A percentile compares a stretch with the other conserved stretches of the same genome.
phyloP scores from a whole-genome alignment of 148 eudicot species.

The Amaranthus cruentus region DNA sequence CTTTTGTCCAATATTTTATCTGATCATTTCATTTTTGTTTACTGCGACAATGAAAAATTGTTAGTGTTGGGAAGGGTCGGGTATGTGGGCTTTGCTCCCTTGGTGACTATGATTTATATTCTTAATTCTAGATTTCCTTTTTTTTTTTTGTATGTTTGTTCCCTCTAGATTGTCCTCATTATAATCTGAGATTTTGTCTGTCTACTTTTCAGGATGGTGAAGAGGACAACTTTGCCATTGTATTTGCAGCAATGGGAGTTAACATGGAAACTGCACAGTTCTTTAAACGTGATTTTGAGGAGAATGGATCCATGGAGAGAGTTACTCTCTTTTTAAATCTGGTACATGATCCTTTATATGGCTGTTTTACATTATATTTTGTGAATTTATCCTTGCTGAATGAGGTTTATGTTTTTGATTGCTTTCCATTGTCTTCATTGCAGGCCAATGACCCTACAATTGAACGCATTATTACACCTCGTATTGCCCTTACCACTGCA shows the following conservation, averaged over 20 bases:
- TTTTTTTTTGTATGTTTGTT: background rate
- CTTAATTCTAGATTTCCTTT: background rate
- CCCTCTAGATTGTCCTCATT: background rate
- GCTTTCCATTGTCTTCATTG: slow-evolving; percentile 12
- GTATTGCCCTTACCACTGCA: slow-evolving; percentile 97
- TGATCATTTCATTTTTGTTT: background rate
- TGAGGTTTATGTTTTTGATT: slow-evolving; percentile 1
- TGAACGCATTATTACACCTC: slow-evolving; percentile 97
- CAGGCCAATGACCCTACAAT: slow-evolving; percentile 99
- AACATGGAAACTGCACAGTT: slow-evolving; percentile 99
- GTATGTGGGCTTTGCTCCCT: background rate
- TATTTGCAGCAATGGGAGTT: slow-evolving; percentile 99
- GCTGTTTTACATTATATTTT: slow-evolving; percentile 5
- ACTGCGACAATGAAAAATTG: background rate
- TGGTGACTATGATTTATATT: background rate
- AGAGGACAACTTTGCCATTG: slow-evolving; percentile 99
- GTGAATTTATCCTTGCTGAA: background rate
- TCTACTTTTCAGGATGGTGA: slow-evolving; percentile 43
- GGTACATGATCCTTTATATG: slow-evolving; percentile 33
- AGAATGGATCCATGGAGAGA: slow-evolving; percentile 99
- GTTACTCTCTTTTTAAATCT: slow-evolving; percentile 95
- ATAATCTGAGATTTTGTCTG: background rate
- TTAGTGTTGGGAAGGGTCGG: too few relatives aligned
- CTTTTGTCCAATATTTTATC: background rate
- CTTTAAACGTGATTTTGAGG: slow-evolving; percentile 99